Base-by-base conservation (phyloP, 1,284 basidiomycete genomes). In the Ustilago nuda region DNA sequence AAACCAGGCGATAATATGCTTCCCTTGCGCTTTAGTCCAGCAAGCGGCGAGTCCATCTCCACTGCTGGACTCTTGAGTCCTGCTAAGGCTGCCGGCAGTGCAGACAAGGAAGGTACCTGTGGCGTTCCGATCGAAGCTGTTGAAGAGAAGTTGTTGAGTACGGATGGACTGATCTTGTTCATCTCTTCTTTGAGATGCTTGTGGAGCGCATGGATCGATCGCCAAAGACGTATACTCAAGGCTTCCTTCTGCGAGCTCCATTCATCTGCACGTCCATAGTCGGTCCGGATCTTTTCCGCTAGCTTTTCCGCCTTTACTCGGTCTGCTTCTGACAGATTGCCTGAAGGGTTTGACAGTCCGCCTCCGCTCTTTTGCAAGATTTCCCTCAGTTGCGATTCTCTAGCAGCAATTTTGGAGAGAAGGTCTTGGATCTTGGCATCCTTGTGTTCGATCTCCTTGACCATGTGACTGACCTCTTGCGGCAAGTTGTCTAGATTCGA, bases 371-470 rank as follows among this genome's bases (percentile, higher is more conserved):
- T 76, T 35, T 73, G 58, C 51, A 80, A 67, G 3, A 82, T 53
- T 51, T 83, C 81, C 12, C 72, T 67, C 46, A 83, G 67, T 39
- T 82, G 80, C 17, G 68, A 43, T 39, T 84, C 82, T n/a, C 82
- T 60, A 17, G 80, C 67, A 15, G 79, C 57, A 15, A 84, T 78
- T 51, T 81, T 82, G 8, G 82, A 74, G 8, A 84, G 64, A 17
- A 80, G 53, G 11, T 84, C 82, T 69, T 85, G 82, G 15, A 81
- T 73, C 64, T 85, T 84, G 54, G 63, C 69, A 58, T 85, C 84
- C 64, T 85, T 85, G 59, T 84, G 79, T 43, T 84, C 79, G 46
- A 85, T 84, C 66, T 85, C 84, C 53, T 82, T 82, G 56, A 85
- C 57, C 51, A 83, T 72, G 54, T 84, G 83, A 11, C 66, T 73